These are phyloP conservation scores for Astrocystis sublimbata DNA, from an alignment of 495 filamentous ascomycete genomes.

Conservation along the genomic window DNA sequence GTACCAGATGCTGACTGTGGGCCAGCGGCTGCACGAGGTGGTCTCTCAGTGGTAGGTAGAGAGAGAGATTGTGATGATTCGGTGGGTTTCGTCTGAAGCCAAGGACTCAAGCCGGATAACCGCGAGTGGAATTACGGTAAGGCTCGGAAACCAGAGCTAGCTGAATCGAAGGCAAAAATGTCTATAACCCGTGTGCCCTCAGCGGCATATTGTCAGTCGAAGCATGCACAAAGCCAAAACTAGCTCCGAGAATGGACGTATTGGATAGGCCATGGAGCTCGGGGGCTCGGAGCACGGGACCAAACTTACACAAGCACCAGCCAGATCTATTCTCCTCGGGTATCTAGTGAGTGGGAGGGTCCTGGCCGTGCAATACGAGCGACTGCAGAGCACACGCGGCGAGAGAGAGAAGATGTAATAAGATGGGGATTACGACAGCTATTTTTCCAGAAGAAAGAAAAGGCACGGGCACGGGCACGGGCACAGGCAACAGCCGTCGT, in stretches of 20 bases:
- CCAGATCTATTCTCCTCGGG: slow-evolving; percentile 18
- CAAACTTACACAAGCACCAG: slow-evolving; percentile 21
- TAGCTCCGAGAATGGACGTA: neutral
- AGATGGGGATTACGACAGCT: slow-evolving; percentile 8
- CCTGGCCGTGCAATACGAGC: neutral
- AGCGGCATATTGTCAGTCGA: neutral
- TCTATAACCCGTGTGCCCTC: neutral
- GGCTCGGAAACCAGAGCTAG: slow-evolving; percentile 7
- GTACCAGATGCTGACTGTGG: slow-evolving; percentile 12
- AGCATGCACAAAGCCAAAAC: neutral
- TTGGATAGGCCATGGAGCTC: neutral
- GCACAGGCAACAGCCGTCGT: slow-evolving; percentile 13
- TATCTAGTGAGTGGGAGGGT: slow-evolving; percentile 11
- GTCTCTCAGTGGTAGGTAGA: neutral
- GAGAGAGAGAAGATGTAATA: slow-evolving; percentile 3
- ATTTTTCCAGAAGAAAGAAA: slow-evolving; percentile 7
- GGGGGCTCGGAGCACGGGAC: neutral
- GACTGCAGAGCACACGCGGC: slow-evolving; percentile 2
- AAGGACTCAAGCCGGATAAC: slow-evolving; percentile 6
- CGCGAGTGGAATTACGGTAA: slow-evolving; percentile 11
- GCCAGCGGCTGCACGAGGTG: neutral
- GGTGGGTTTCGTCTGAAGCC: neutral
- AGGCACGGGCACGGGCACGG: no score
- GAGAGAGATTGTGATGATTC: neutral
- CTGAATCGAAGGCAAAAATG: slow-evolving; percentile 9